These are phyloP conservation scores for Aleurites moluccanus DNA, from an alignment of 441 rosid genomes.

Conservation along the genomic window DNA sequence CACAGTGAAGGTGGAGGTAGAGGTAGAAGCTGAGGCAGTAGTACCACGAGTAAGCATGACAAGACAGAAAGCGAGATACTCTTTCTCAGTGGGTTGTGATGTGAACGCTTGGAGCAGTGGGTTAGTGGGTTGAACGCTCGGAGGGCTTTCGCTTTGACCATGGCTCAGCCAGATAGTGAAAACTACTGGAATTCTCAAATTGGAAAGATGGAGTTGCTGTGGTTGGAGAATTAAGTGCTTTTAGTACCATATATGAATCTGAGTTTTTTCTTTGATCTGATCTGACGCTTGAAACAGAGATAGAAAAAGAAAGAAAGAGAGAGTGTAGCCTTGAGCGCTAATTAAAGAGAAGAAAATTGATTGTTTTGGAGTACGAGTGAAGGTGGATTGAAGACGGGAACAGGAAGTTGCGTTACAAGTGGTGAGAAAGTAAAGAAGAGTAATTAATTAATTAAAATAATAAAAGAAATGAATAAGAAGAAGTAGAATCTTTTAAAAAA, in stretches of 20 bases:
- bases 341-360: too few species aligned
- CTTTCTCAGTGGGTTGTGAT: conserved; percentile 70
- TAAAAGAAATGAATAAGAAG: too few species aligned
- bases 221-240: conserved; percentile 73
- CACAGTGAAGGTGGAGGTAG: conserved; percentile 3
- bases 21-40: conserved; percentile 23
- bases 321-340: too few species aligned
- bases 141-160: conserved; percentile 57
- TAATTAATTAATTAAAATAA: background rate
- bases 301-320: background rate
- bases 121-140: too few species aligned
- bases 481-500: background rate
- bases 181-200: conserved; percentile 42
- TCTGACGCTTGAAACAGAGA: background rate
- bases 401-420: conserved; percentile 74
- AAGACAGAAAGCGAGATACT: conserved; percentile 87
- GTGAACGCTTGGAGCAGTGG: conserved; percentile 73
- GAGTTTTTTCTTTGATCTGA: background rate
- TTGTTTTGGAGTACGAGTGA: conserved; percentile 22
- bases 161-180: conserved; percentile 48
- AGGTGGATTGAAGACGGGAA: background rate
- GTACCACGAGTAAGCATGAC: conserved; percentile 87
- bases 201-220: conserved; percentile 44
- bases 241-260: conserved; percentile 47
- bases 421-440: conserved; percentile 44